phyloP scores from a whole-genome alignment of 169 alveolate species.

The Eimeria sp. region DNA sequence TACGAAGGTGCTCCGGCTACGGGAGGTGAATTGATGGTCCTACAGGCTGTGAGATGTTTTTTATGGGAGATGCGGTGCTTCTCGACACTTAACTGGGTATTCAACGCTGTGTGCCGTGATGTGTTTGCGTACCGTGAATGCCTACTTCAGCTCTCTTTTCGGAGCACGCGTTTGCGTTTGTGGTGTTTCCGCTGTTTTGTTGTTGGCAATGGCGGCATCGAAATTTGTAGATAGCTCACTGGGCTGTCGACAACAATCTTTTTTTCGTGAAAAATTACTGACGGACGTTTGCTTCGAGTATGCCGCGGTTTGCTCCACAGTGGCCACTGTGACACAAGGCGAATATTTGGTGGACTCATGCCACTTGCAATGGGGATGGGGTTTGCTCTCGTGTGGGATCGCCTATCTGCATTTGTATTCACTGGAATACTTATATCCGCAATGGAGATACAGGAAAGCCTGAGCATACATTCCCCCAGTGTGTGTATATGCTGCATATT shows the following conservation, averaged over 20 bases:
- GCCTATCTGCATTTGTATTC: background rate
- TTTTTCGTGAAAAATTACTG: background rate
- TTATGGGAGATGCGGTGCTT: background rate
- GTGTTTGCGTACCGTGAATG: background rate
- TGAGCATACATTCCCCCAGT: background rate
- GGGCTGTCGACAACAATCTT: background rate
- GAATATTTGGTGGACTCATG: no score
- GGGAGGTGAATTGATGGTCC: background rate
- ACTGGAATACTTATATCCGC: background rate
- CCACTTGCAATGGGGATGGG: background rate
- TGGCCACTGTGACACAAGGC: no score
- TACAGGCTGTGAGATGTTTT: background rate
- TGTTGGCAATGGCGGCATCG: background rate
- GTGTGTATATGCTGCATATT: background rate
- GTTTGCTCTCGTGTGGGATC: background rate
- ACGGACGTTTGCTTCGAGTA: background rate
- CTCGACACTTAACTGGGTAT: background rate
- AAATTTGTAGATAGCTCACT: background rate
- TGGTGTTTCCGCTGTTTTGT: background rate
- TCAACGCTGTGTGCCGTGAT: background rate
- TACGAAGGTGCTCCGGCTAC: background rate
- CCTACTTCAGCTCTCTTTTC: background rate
- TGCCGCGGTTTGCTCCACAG: background rate
- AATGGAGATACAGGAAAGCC: background rate
- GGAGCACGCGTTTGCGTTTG: background rate